phyloP scores from a whole-genome alignment of 768 basidiomycete species.

The Kwoniella sp. region DNA sequence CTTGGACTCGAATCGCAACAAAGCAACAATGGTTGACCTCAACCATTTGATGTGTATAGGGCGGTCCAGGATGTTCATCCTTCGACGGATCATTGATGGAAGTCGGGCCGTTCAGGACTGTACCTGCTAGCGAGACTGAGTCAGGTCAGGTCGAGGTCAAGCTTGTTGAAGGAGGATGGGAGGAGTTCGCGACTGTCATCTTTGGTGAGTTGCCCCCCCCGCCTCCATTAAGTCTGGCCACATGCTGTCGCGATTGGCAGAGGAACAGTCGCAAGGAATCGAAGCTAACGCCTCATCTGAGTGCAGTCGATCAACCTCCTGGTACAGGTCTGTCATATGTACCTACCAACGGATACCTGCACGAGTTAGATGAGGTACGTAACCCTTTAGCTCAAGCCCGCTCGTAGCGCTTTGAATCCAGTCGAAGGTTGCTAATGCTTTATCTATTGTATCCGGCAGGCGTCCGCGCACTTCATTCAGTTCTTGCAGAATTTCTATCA shows the following conservation, averaged over 20 bases:
- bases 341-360: slow-evolving; percentile 79
- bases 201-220: slow-evolving; percentile 69
- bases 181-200: slow-evolving; percentile 92
- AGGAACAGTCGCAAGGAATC: neutral
- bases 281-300: neutral
- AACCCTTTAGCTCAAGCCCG: slow-evolving; percentile 17
- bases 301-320: slow-evolving; percentile 90
- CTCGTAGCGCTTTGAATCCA: neutral
- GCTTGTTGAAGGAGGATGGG: slow-evolving; percentile 86
- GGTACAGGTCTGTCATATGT: slow-evolving; percentile 93
- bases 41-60: slow-evolving; percentile 59
- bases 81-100: slow-evolving; percentile 99
- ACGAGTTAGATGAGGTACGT: slow-evolving; percentile 69
- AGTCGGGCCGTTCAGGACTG: slow-evolving; percentile 80
- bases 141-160: slow-evolving; percentile 70
- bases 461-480: slow-evolving; percentile 72
- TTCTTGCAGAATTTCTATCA: slow-evolving; percentile 86
- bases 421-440: slow-evolving; percentile 1
- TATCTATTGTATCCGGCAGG: slow-evolving; percentile 59
- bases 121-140: slow-evolving; percentile 46
- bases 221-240: neutral
- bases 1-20: neutral
- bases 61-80: slow-evolving; percentile 94
- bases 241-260: too few species aligned
- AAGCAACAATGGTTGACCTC: neutral